Evolutionary conservation across 768 basidiomycete species (phyloP).

Genomic region (Royoungia palumana): DNA sequence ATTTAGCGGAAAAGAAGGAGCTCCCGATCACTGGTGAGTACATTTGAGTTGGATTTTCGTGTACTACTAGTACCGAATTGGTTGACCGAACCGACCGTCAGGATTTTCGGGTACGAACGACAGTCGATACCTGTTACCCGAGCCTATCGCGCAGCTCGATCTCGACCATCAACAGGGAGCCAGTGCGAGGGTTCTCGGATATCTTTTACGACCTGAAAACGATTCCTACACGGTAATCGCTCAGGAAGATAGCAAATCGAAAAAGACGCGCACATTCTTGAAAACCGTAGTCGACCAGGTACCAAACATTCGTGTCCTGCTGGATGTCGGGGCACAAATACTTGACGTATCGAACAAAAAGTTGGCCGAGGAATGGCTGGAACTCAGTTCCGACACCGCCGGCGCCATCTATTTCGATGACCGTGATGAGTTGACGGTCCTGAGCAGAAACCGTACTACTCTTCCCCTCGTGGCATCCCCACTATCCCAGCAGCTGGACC

Average conservation of each 20-base stretch:
- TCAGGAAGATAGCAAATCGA: background rate
- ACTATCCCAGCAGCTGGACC: background rate
- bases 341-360: conserved; percentile 43
- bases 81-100: conserved; percentile 6
- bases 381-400: background rate
- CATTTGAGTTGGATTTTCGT: background rate
- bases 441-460: conserved; percentile 34
- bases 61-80: background rate
- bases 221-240: conserved; percentile 7
- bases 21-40: conserved; percentile 1
- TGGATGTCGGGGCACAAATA: conserved; percentile 56
- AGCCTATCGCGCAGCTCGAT: conserved; percentile 26
- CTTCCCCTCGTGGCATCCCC: conserved; percentile 38
- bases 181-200: conserved; percentile 37
- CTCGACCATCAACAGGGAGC: conserved; percentile 30
- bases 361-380: conserved; percentile 41
- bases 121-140: conserved; percentile 33
- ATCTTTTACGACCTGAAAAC: conserved; percentile 25
- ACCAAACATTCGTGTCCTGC: conserved; percentile 39
- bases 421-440: conserved; percentile 17
- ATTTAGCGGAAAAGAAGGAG: conserved; percentile 1
- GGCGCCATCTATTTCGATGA: conserved; percentile 26
- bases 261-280: conserved; percentile 26
- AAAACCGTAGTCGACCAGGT: conserved; percentile 27
- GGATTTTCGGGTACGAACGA: conserved; percentile 40